phyloP scores from a whole-genome alignment of 2,329 filamentous ascomycete species.

The Penicillium sp. region DNA sequence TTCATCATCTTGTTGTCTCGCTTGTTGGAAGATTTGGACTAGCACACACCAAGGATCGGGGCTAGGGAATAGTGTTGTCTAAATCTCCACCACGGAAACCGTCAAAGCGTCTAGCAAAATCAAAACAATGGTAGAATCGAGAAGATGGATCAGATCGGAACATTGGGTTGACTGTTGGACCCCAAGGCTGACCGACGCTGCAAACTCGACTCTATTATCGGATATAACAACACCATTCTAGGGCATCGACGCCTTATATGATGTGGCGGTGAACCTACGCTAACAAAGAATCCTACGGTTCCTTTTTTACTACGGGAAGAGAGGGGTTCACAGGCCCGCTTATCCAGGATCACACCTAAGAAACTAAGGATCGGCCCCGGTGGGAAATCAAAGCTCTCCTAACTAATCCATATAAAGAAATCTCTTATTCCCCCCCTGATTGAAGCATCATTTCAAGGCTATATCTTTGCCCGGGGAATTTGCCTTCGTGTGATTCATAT shows the following conservation, averaged over 20 bases:
- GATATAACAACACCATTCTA: not conserved
- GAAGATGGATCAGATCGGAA: not conserved
- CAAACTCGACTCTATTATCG: not conserved
- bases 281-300: not conserved
- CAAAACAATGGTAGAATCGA: not conserved
- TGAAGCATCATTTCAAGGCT: not conserved
- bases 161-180: not conserved
- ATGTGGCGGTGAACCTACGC: not conserved
- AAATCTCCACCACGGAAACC: not conserved
- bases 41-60: not conserved
- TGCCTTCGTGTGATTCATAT: not conserved
- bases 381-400: not conserved
- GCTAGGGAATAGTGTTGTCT: not conserved
- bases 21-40: not conserved
- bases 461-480: not conserved
- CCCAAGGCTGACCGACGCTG: not conserved
- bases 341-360: not conserved
- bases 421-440: not conserved
- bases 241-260: not conserved
- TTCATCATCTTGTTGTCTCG: not conserved
- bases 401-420: not conserved
- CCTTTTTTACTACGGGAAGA: not conserved
- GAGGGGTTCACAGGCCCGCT: slow-evolving; percentile 1
- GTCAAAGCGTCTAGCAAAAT: not conserved
- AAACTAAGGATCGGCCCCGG: not conserved